These are phyloP conservation scores for Ceratobasidium sp. DNA, from an alignment of 1,284 basidiomycete genomes.

Conservation along the genomic window DNA sequence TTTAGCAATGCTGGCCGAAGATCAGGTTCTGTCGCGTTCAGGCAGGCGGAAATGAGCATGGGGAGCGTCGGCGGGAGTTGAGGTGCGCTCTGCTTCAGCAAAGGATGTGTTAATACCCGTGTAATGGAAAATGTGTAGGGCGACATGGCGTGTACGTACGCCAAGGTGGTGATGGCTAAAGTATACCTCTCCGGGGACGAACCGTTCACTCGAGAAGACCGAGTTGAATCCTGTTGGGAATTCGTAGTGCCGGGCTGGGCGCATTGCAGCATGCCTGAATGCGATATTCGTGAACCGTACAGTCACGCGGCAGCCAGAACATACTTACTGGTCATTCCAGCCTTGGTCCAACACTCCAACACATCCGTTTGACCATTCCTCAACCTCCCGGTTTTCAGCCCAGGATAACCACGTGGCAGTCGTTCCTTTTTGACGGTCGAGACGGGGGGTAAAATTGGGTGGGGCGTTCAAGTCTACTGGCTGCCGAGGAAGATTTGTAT, in stretches of 20 bases:
- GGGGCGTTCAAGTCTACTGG: slow-evolving; percentile 65
- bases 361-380: slow-evolving; percentile 92
- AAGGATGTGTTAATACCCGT: slow-evolving; percentile 28
- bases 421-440: slow-evolving; percentile 75
- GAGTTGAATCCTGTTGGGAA: slow-evolving; percentile 94
- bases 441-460: slow-evolving; percentile 71
- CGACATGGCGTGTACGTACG: slow-evolving; percentile 57
- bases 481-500: slow-evolving; percentile 54
- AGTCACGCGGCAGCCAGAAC: not conserved
- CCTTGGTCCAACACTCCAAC: slow-evolving; percentile 83
- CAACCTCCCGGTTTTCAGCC: slow-evolving; percentile 85
- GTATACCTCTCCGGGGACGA: slow-evolving; percentile 85
- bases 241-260: slow-evolving; percentile 78
- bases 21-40: slow-evolving; percentile 89
- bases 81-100: slow-evolving; percentile 50
- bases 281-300: not conserved
- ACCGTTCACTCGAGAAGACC: slow-evolving; percentile 84
- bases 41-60: slow-evolving; percentile 76
- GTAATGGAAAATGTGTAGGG: slow-evolving; percentile 9
- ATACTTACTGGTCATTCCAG: slow-evolving; percentile 83
- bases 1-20: slow-evolving; percentile 86
- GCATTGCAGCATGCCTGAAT: slow-evolving; percentile 60
- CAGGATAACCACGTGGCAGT: slow-evolving; percentile 82
- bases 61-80: slow-evolving; percentile 78
- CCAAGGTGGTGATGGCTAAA: slow-evolving; percentile 83